Conservation (phyloP, 2,329 filamentous ascomycete genomes). For the Sporothrix luriei region DNA sequence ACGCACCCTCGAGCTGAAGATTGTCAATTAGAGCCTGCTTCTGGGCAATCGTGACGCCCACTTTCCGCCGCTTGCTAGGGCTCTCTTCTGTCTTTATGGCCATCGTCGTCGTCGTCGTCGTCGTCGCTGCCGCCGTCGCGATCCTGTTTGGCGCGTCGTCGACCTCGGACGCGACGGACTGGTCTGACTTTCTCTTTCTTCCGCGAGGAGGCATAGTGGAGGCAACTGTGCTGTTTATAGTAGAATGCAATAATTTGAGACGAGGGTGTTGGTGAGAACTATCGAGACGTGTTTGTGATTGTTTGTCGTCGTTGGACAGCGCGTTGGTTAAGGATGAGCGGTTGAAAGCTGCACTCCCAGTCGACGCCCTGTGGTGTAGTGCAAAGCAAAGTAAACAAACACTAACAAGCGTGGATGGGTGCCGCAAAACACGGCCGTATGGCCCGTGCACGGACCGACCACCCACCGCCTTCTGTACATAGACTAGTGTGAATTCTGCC, state of each 20-base stretch:
- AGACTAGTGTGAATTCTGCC: slow-evolving; percentile 28
- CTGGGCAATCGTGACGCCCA: slow-evolving; percentile 67
- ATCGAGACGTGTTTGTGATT: slow-evolving; percentile 1
- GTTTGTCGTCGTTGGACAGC: slow-evolving; percentile 13
- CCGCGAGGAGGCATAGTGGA: slow-evolving; percentile 51
- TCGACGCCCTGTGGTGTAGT: slow-evolving; percentile 8
- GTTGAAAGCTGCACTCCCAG: slow-evolving; percentile 7
- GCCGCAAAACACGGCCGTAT: slow-evolving; percentile 22
- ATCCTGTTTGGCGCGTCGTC: slow-evolving; percentile 36
- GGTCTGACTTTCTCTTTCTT: slow-evolving; percentile 52
- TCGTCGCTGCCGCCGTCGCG: background rate
- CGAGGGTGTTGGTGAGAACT: background rate
- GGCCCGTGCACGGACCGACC: slow-evolving; percentile 32
- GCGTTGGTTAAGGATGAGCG: slow-evolving; percentile 16
- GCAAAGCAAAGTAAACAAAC: slow-evolving; percentile 35
- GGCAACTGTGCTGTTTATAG: background rate
- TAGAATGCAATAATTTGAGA: background rate
- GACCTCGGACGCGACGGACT: slow-evolving; percentile 41
- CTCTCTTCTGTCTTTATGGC: slow-evolving; percentile 52
- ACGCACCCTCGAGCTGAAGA: slow-evolving; percentile 80
- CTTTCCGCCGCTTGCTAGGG: slow-evolving; percentile 63
- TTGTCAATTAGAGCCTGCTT: slow-evolving; percentile 90
- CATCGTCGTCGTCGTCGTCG: slow-evolving; percentile 30
- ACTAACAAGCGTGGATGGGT: slow-evolving; percentile 18
- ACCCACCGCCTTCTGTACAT: slow-evolving; percentile 32